Base-by-base conservation (phyloP, 164 flowering plant species). In the Annona squamosa region DNA sequence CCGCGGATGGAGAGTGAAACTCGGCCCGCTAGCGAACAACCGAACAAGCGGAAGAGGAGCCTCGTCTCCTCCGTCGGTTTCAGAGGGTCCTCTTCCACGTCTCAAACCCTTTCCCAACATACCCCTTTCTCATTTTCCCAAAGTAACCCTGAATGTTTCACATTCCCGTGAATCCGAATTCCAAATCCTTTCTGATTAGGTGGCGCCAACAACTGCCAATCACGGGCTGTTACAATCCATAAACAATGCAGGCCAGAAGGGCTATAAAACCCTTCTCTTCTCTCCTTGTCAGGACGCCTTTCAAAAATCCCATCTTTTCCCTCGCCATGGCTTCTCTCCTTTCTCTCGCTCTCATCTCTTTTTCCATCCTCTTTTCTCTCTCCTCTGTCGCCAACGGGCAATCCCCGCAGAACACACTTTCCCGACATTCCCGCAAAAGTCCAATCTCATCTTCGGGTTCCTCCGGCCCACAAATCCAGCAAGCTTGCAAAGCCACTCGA, bases 401-500 rank as follows among this genome's bases (percentile, higher is more conserved):
- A 4, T 65, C 69, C 13, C 41, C 46, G 7, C 46, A 17, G 42
- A 46, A 17, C 3, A 18, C 47, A n/a, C 46, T 7, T 18, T 4
- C 44, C 9, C 59, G 59, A 64, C 64, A 71, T 42, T 16, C 45
- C 26, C 17, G 12, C 67, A 19, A 72, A 17, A 62, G 5, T 71
- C 64, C 70, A 59, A 42, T 0, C 19, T 68, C 71, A 5, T 5
- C 46, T 3, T 37, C 47, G 9, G 1, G 48, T 18, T 9, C 81
- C 45, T 3, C 45, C 74, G 65, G 81, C 4, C 46, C 78, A 3
- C 69, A 73, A 56, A 80, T 86, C 75, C 82, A 56, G 1, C 83
- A 75, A 67, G 91, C 95, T 43, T 94, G 98, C 82, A 83, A 84
- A 12, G 89, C 97, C 73, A 89, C 97, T 1, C 86, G 87, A 1